Conservation (phyloP, 768 basidiomycete species). For the Amanita phalloides region DNA sequence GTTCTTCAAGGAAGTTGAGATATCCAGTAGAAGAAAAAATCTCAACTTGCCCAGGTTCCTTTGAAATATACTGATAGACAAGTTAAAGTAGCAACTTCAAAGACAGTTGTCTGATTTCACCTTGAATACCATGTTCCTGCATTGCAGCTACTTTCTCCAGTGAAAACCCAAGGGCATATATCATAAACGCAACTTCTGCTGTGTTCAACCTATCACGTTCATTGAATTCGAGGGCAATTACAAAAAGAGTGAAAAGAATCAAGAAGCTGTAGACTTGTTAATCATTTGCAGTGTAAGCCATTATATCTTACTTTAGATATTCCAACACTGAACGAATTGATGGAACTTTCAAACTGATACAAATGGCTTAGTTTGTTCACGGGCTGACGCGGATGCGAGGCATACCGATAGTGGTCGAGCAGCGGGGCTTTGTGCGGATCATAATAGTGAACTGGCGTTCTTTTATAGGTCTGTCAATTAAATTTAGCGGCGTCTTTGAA, state of each 20-base stretch:
- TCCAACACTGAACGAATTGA: constrained; percentile 86
- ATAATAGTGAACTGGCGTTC: constrained; percentile 85
- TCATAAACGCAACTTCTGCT: constrained; percentile 68
- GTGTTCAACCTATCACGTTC: constrained; percentile 49
- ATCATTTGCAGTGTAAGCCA: not conserved
- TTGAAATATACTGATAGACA: constrained; percentile 58
- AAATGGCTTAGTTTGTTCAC: not conserved
- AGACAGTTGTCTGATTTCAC: constrained; percentile 22
- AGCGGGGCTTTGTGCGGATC: constrained; percentile 89
- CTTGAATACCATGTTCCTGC: constrained; percentile 91
- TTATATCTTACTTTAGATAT: constrained; percentile 58
- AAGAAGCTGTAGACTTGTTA: constrained; percentile 47
- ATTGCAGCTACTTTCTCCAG: constrained; percentile 90
- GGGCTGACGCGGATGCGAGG: not conserved
- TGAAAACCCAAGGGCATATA: constrained; percentile 72
- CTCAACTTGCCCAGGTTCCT: constrained; percentile 61
- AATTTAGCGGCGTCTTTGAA: not conserved
- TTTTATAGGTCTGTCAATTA: constrained; percentile 72
- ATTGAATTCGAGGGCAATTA: constrained; percentile 71
- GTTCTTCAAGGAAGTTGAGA: constrained; percentile 40
- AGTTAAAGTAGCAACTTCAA: not conserved
- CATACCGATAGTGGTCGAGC: constrained; percentile 90
- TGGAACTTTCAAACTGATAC: constrained; percentile 76
- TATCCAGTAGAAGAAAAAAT: not conserved
- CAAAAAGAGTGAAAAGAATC: constrained; percentile 67